Evolutionary conservation across 257 asterid genomes (phyloP).

Genomic region (Nemophila menziesii): DNA sequence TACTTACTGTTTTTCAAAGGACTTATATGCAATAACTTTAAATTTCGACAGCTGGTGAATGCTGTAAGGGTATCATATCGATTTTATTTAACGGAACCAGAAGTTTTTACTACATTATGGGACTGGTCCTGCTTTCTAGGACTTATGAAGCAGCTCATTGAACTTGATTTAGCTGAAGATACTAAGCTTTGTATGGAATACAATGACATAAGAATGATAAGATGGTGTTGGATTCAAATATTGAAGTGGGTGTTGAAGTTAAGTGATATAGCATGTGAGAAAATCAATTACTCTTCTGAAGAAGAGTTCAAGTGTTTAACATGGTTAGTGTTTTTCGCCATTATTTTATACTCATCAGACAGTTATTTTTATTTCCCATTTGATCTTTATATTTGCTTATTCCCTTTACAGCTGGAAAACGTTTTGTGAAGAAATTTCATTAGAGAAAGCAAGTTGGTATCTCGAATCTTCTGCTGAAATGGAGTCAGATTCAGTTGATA

Average conservation of each 20-base stretch:
- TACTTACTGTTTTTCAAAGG: no score
- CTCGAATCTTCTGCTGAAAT: constrained; percentile 32
- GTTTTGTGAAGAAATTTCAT: constrained; percentile 58
- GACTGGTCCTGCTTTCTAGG: constrained; percentile 76
- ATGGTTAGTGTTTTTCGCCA: constrained; percentile 37
- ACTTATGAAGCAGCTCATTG: constrained; percentile 27
- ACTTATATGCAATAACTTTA: no score
- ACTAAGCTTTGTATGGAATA: constrained; percentile 20
- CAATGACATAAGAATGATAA: constrained; percentile 44
- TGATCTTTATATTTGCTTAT: constrained; percentile 3
- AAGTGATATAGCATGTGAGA: constrained; percentile 40
- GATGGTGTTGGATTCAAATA: constrained; percentile 62
- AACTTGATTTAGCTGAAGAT: constrained; percentile 18
- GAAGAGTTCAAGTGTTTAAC: constrained; percentile 41
- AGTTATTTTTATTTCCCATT: no score
- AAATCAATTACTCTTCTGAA: constrained; percentile 28
- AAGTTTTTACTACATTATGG: constrained; percentile 58
- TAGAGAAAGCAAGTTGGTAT: constrained; percentile 73
- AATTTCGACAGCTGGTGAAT: constrained; percentile 36
- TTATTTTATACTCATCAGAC: not conserved
- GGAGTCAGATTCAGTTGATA: constrained; percentile 15
- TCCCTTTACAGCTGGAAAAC: constrained; percentile 65
- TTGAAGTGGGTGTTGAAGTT: constrained; percentile 35
- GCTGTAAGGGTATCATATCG: constrained; percentile 56
- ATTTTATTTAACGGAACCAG: constrained; percentile 52